These are phyloP conservation scores for Kurtzmaniella fragi DNA, from an alignment of 805 yeast genomes.

Conservation along the genomic window DNA sequence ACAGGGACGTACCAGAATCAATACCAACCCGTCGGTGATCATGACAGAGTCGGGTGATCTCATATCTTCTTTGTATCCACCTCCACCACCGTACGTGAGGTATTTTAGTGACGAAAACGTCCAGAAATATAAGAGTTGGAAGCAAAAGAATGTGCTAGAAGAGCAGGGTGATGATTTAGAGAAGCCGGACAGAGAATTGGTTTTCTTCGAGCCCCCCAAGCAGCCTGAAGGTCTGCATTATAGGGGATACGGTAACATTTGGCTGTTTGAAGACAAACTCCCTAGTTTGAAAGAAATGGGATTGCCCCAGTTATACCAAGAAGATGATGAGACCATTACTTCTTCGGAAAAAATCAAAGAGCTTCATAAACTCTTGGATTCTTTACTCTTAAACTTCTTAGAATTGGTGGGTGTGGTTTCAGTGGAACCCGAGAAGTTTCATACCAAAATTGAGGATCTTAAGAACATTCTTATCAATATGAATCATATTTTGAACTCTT, in stretches of 20 bases:
- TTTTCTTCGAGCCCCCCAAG: slow-evolving; percentile 60
- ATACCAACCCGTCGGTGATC: background rate
- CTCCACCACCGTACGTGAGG: slow-evolving; percentile 83
- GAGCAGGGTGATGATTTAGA: slow-evolving; percentile 1
- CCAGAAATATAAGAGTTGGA: slow-evolving; percentile 32
- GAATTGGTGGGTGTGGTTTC: slow-evolving; percentile 78
- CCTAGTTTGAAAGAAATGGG: slow-evolving; percentile 77
- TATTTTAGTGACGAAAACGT: slow-evolving; percentile 69
- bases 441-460: slow-evolving; percentile 67
- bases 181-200: slow-evolving; percentile 37
- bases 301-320: slow-evolving; percentile 62
- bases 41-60: slow-evolving; percentile 21
- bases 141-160: slow-evolving; percentile 10
- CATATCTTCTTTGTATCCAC: slow-evolving; percentile 78
- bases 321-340: slow-evolving; percentile 31
- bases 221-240: slow-evolving; percentile 63
- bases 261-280: slow-evolving; percentile 77
- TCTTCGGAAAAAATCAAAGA: slow-evolving; percentile 56
- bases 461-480: slow-evolving; percentile 79
- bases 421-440: slow-evolving; percentile 60
- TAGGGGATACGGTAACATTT: slow-evolving; percentile 83
- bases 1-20: too few species aligned
- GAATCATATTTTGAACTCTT: slow-evolving; percentile 87
- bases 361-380: slow-evolving; percentile 72
- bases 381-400: slow-evolving; percentile 72